Evolutionary conservation across 306 rosid species (phyloP).

Genomic region (Prunus persica): Prunus_persica_NCBIv2 NC_034014.1:30595501-30596000

Average conservation of each 20-base stretch:
- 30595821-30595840: background rate
- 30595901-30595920: slow-evolving; percentile 19
- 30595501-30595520: background rate
- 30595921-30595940: slow-evolving; percentile 18
- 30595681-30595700: slow-evolving; percentile 73
- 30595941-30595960: slow-evolving; percentile 21
- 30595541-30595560: slow-evolving; percentile 77
- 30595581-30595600: slow-evolving; percentile 55
- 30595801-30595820: background rate
- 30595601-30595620: slow-evolving; percentile 63
- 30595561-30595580: slow-evolving; percentile 91
- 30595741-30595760: slow-evolving; percentile 65
- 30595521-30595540: slow-evolving; percentile 91
- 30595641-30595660: slow-evolving; percentile 90
- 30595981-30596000: slow-evolving; percentile 77
- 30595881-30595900: slow-evolving; percentile 3
- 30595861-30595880: slow-evolving; percentile 6
- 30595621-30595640: slow-evolving; percentile 62
- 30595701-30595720: slow-evolving; percentile 81
- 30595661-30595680: slow-evolving; percentile 77
- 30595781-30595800: background rate
- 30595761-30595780: slow-evolving; percentile 55
- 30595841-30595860: background rate
- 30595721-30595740: slow-evolving; percentile 65
- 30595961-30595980: slow-evolving; percentile 43